Percentiles rank a stretch among this genome's conserved stretches.
Conservation (phyloP, 225 moss, liverwort and hornwort species). For the Polytrichum commune region DNA sequence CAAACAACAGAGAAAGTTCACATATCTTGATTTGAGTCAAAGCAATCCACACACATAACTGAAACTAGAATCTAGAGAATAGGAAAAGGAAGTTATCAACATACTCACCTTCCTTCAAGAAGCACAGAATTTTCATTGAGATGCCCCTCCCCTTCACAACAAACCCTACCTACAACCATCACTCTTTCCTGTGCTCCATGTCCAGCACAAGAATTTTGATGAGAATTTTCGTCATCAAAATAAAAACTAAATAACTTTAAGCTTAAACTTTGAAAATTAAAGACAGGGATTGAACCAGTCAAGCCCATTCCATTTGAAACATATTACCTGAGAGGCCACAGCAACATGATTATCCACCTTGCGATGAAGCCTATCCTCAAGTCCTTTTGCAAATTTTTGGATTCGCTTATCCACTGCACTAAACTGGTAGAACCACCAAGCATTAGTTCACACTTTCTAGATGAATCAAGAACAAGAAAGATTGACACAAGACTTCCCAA, state of each 20-base stretch:
- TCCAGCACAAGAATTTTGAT: not conserved
- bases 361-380: constrained; percentile 49
- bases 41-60: too few species aligned
- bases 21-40: too few species aligned
- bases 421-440: constrained; percentile 42
- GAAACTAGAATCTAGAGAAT: too few species aligned
- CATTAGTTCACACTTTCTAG: too few species aligned
- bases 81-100: not conserved
- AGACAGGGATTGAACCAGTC: too few species aligned
- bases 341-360: constrained; percentile 68
- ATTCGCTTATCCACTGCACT: constrained; percentile 56
- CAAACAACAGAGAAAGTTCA: too few species aligned
- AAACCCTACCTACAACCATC: constrained; percentile 74
- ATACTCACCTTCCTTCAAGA: constrained; percentile 80
- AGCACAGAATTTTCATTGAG: constrained; percentile 81
- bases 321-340: constrained; percentile 70
- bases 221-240: constrained; percentile 1
- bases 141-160: constrained; percentile 87
- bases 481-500: too few species aligned
- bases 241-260: too few species aligned
- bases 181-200: constrained; percentile 59
- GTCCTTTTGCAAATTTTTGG: constrained; percentile 53
- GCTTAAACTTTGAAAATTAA: too few species aligned
- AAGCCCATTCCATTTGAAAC: too few species aligned
- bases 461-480: not conserved